Conservation (phyloP, 1,139 yeast genomes). For the Citeromyces hawaiiensis region DNA sequence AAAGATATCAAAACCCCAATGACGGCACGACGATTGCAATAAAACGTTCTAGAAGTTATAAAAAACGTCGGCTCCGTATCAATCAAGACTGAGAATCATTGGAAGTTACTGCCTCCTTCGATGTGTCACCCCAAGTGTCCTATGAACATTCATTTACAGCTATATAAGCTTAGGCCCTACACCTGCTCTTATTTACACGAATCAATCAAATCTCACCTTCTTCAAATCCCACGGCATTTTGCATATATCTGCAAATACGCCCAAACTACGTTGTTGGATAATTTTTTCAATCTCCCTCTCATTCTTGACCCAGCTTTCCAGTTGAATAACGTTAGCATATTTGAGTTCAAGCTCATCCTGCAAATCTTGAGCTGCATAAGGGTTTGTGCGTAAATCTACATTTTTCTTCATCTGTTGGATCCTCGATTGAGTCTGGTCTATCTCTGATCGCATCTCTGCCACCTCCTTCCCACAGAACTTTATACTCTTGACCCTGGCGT, state of each 20-base stretch:
- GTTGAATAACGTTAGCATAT: constrained; percentile 14
- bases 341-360: constrained; percentile 14
- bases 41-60: no score
- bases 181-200: neutral
- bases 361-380: constrained; percentile 28
- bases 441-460: constrained; percentile 13
- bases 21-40: no score
- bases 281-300: constrained; percentile 26
- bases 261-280: constrained; percentile 20
- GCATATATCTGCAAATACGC: constrained; percentile 22
- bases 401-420: constrained; percentile 10
- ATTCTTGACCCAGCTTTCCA: constrained; percentile 22
- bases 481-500: constrained; percentile 20
- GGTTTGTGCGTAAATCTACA: constrained; percentile 24
- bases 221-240: constrained; percentile 6
- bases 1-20: no score
- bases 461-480: constrained; percentile 22
- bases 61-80: no score
- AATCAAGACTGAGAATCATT: no score
- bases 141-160: no score
- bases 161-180: no score
- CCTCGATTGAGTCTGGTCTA: constrained; percentile 12
- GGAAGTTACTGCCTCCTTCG: no score
- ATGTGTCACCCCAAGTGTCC: no score
- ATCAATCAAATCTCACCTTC: neutral